phyloP scores from a whole-genome alignment of 805 yeast species.

The Kodamaea kakaduensis region DNA sequence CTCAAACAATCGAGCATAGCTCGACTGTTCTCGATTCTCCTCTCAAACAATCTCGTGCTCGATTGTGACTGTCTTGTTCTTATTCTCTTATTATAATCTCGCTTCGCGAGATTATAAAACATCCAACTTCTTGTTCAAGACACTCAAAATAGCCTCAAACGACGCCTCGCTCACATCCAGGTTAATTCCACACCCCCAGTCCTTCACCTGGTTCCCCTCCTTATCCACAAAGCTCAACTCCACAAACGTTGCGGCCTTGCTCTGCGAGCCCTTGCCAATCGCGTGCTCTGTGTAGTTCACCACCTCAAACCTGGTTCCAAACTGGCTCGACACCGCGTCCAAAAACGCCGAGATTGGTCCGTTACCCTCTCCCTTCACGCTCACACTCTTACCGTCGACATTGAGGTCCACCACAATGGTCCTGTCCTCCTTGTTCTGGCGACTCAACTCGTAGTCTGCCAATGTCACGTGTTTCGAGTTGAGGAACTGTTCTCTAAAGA shows the following conservation, averaged over 20 bases:
- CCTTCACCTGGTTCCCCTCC: slow-evolving; percentile 30
- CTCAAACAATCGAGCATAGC: no score
- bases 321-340: slow-evolving; percentile 54
- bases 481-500: slow-evolving; percentile 56
- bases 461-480: slow-evolving; percentile 11
- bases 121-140: slow-evolving; percentile 16
- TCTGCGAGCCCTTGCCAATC: slow-evolving; percentile 64
- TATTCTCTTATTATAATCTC: no score
- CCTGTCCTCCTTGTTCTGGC: slow-evolving; percentile 18
- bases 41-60: no score
- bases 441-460: slow-evolving; percentile 23
- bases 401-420: slow-evolving; percentile 20
- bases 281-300: slow-evolving; percentile 69
- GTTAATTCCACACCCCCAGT: slow-evolving; percentile 45
- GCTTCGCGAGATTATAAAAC: no score
- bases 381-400: slow-evolving; percentile 11
- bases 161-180: slow-evolving; percentile 43
- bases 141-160: slow-evolving; percentile 26
- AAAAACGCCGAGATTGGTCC: slow-evolving; percentile 76
- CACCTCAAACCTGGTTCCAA: slow-evolving; percentile 56
- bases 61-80: no score
- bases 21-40: no score
- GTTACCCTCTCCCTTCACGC: slow-evolving; percentile 60
- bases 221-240: slow-evolving; percentile 40
- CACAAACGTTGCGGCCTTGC: slow-evolving; percentile 74